Evolutionary conservation across 2,329 filamentous ascomycete species (phyloP), one percentile per base, ranked within the genome.

Genomic region (Cytospora paraplurivora): DNA sequence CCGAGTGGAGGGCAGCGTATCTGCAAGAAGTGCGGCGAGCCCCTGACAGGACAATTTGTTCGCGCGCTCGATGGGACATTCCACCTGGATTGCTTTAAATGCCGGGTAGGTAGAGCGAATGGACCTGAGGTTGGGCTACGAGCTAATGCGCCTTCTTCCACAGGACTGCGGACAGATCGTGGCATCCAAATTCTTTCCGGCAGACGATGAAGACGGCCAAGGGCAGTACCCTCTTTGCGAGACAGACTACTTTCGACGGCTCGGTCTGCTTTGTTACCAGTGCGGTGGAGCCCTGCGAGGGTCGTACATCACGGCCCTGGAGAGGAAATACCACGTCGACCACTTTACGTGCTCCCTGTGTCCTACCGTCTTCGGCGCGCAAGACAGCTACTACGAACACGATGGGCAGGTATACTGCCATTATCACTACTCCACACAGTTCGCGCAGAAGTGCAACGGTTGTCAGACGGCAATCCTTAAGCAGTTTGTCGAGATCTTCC

Each of bases 321-420:
- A 99, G 70, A 91, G 92, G 71, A 99, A 99, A 79, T 99, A 99
- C 76, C 95, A 97, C 77, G 96, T 99, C 69, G 94, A 98, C 76
- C 95, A 99, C 78, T 99, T 99, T 73, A 99, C 95, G 44, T 99
- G 95, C 78, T 98, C 93, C 12, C 88, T 97, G 37, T 99, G 95
- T 74, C 91, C 93, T 5, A 98, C 95, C 1, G 90, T 98, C n/a
- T 99, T 99, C 74, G 95, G 95, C 58, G 95, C 95, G 7, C 92
- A 96, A 72, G 95, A 99, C 80, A 97, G 93, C 75, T 99, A 99
- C 76, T 99, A 99, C 77, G 95, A 99, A 76, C 95, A 99, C 73
- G 93, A 97, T 71, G 90, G 92, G 68, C 90, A 92, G 71, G 95
- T 99, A 33, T 99, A 97, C 76, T 99, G 95, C 76, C 95, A 99